These are phyloP conservation scores for Acer yangbiense DNA, from an alignment of 345 rosid genomes.

Conservation along the genomic window DNA sequence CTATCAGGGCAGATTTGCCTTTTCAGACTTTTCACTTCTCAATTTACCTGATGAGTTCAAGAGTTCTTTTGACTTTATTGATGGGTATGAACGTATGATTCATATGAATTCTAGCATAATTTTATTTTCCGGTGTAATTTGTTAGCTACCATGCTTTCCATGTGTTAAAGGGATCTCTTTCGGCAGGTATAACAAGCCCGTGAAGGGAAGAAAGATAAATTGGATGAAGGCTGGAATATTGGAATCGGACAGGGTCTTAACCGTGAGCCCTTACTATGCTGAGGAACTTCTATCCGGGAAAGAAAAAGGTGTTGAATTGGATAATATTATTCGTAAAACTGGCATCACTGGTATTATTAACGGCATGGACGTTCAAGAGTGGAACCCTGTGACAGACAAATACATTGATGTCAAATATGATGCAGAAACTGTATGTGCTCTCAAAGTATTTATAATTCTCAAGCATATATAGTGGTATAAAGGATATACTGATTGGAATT, in stretches of 20 bases:
- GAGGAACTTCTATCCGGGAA: conserved; percentile 75
- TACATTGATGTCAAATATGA: conserved; percentile 69
- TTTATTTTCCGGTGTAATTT: conserved; percentile 6
- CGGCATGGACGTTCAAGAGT: conserved; percentile 97
- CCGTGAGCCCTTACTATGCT: conserved; percentile 90
- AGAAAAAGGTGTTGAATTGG: conserved; percentile 84
- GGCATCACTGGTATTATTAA: conserved; percentile 74
- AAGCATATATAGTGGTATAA: neutral
- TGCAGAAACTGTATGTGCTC: conserved; percentile 64
- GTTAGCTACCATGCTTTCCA: neutral
- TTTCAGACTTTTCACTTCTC: conserved; percentile 67
- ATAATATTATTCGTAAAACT: conserved; percentile 51
- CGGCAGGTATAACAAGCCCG: conserved; percentile 62
- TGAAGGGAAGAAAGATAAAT: conserved; percentile 87
- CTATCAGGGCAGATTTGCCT: conserved; percentile 83
- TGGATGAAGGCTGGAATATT: conserved; percentile 96
- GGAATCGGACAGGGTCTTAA: conserved; percentile 71
- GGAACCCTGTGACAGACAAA: conserved; percentile 87
- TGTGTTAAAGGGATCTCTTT: conserved; percentile 6
- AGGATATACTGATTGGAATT: neutral
- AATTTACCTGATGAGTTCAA: conserved; percentile 70
- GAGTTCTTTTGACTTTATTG: conserved; percentile 86
- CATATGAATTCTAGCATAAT: neutral
- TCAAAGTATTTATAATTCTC: neutral
- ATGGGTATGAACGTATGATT: conserved; percentile 48